phyloP scores from a whole-genome alignment of 345 rosid genomes.

The Linum usitatissimum region DNA sequence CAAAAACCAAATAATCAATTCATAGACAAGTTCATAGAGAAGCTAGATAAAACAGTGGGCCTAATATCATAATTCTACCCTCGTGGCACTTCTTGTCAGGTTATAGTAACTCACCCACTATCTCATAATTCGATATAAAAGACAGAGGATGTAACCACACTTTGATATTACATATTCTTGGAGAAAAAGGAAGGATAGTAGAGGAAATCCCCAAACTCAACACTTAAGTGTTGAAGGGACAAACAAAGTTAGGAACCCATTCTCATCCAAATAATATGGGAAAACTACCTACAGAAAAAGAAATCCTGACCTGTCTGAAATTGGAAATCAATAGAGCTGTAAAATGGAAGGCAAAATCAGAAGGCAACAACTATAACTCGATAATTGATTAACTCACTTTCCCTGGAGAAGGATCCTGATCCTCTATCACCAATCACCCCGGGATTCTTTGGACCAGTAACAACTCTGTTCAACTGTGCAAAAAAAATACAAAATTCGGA shows the following conservation, averaged over 20 bases:
- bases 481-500: neutral
- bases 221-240: too few relatives aligned
- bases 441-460: slow-evolving; percentile 83
- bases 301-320: too few relatives aligned
- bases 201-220: too few relatives aligned
- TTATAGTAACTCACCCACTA: too few relatives aligned
- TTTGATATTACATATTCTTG: too few relatives aligned
- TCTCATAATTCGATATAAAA: too few relatives aligned
- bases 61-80: neutral
- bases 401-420: slow-evolving; percentile 93
- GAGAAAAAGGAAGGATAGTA: too few relatives aligned
- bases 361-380: neutral
- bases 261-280: too few relatives aligned
- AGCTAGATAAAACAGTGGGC: neutral
- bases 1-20: too few relatives aligned
- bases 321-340: neutral
- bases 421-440: slow-evolving; percentile 94
- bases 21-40: neutral
- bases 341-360: neutral
- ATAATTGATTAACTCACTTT: slow-evolving; percentile 55
- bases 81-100: neutral
- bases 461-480: slow-evolving; percentile 76
- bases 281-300: too few relatives aligned
- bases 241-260: too few relatives aligned
- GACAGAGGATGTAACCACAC: too few relatives aligned